Evolutionary conservation across 805 yeast genomes (phyloP), one percentile per base, ranked within the genome.

Genomic region (Candida yuanshanica): DNA sequence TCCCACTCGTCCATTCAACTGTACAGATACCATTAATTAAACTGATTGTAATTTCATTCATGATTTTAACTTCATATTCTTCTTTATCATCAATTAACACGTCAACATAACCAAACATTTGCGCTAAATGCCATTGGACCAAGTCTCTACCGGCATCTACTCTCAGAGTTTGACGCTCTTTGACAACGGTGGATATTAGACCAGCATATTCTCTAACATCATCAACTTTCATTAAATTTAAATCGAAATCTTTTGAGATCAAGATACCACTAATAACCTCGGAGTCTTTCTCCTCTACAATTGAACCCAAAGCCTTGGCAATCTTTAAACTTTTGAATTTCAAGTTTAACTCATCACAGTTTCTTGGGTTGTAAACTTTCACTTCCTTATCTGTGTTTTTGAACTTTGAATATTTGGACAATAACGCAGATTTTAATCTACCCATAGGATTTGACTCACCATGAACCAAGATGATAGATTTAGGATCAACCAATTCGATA

Each of bases 391-490:
- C 93, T 0, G 97, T 87, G 7, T 87, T 88, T 58, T 82, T 88
- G 39, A 84, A 69, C 37, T 79, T 75, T 2, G 88, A 74, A 56
- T 91, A 93, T 62, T 88, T 89, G 35, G 96, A 86, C 47, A 90
- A 65, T 31, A 93, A 68, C 0, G 99, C 98, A 21, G 96, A 85
- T 61, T 93, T 93, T 42, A 93, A 66, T 59, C 99, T 79, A 43
- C 98, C 99, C 98, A 93, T 93, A n/a, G 96, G 96, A 53, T 87
- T 89, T 2, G 93, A 80, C 56, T 93, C 99, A 11, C 99, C 99
- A 62, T 93, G 99, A 2, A 93, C 99, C 41, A 93, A 72, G 44
- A 91, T 88, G 45, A 93, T 85, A 41, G 84, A 80, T 44, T 75
- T 75, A 0, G 99, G 95, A 44, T 83, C 83, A 3, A 93, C 87